phyloP scores from a whole-genome alignment of 2,329 filamentous ascomycete genomes.

The Colletotrichum gloeosporioides region DNA sequence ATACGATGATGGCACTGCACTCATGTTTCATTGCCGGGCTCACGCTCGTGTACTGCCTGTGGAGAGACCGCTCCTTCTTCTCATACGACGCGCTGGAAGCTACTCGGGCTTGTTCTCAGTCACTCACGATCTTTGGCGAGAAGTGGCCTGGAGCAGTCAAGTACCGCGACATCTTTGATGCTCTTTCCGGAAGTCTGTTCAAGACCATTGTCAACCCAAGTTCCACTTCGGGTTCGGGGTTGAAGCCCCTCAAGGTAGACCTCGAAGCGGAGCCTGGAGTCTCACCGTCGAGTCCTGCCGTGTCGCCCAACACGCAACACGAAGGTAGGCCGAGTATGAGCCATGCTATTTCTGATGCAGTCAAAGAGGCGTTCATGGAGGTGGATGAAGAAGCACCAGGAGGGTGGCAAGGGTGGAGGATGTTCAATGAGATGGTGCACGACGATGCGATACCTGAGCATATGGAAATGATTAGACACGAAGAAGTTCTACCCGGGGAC shows the following conservation, averaged over 20 bases:
- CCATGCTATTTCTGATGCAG: slow-evolving; percentile 24
- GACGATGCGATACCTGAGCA: neutral
- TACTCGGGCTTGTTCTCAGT: slow-evolving; percentile 29
- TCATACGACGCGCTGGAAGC: slow-evolving; percentile 30
- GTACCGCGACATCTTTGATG: slow-evolving; percentile 33
- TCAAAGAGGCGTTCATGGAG: slow-evolving; percentile 33
- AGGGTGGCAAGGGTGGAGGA: slow-evolving; percentile 31
- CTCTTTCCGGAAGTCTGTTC: slow-evolving; percentile 27
- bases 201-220: slow-evolving; percentile 25
- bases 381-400: slow-evolving; percentile 32
- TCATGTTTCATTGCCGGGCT: slow-evolving; percentile 33
- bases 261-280: neutral
- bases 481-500: neutral
- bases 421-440: slow-evolving; percentile 32
- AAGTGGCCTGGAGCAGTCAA: slow-evolving; percentile 32
- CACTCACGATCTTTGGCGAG: slow-evolving; percentile 33
- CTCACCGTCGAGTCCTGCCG: neutral
- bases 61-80: slow-evolving; percentile 27
- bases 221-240: neutral
- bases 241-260: neutral
- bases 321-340: neutral
- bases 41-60: slow-evolving; percentile 32
- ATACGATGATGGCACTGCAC: slow-evolving; percentile 34
- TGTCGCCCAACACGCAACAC: neutral
- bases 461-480: neutral